Conservation (phyloP, 805 yeast species). For the Ogataea naganishii region DNA sequence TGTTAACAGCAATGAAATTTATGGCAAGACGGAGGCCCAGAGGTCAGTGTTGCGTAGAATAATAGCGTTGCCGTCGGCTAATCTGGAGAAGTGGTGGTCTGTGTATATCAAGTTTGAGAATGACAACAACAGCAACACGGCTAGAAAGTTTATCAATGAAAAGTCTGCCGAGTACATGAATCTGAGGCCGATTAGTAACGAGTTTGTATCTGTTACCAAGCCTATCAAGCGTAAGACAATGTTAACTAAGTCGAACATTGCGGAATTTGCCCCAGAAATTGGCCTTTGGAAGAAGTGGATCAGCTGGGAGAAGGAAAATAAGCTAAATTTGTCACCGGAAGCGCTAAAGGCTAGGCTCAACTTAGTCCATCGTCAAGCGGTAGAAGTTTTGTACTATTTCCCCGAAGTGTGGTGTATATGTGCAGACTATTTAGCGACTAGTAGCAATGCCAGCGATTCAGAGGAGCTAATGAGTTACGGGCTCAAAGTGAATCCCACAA, state of each 20-base stretch:
- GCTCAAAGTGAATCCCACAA: slow-evolving; percentile 55
- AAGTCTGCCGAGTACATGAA: slow-evolving; percentile 79
- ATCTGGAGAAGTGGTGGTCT: slow-evolving; percentile 74
- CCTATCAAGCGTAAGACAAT: slow-evolving; percentile 7
- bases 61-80: slow-evolving; percentile 65
- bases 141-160: slow-evolving; percentile 79
- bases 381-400: slow-evolving; percentile 49
- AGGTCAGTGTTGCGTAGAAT: slow-evolving; percentile 66
- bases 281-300: slow-evolving; percentile 67
- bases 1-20: slow-evolving; percentile 73
- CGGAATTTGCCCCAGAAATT: slow-evolving; percentile 31
- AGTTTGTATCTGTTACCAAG: slow-evolving; percentile 50
- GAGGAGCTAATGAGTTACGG: slow-evolving; percentile 46
- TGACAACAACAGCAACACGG: slow-evolving; percentile 61
- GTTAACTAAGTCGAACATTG: slow-evolving; percentile 1
- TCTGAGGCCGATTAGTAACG: slow-evolving; percentile 70
- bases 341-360: slow-evolving; percentile 47
- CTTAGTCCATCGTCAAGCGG: slow-evolving; percentile 66
- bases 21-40: slow-evolving; percentile 67
- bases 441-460: slow-evolving; percentile 8
- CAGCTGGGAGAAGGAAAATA: slow-evolving; percentile 68
- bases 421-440: slow-evolving; percentile 14
- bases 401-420: slow-evolving; percentile 76
- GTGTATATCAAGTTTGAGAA: slow-evolving; percentile 79
- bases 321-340: slow-evolving; percentile 47